Conservation (phyloP, 2,329 filamentous ascomycete species). For the Curvularia spicifera region DNA sequence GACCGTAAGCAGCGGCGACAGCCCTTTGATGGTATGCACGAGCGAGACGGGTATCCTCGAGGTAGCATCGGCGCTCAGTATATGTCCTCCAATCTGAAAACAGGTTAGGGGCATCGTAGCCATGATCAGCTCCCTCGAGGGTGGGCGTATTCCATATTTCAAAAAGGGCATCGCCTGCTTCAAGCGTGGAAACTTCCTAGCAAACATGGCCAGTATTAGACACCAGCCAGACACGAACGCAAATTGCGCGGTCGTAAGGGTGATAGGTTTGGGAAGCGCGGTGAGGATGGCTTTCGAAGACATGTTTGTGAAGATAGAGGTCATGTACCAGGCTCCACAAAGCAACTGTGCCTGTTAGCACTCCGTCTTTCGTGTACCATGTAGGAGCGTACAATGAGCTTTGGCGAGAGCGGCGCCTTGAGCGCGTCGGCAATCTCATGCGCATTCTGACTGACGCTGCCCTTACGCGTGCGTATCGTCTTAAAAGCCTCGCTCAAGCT, state of each 20-base stretch:
- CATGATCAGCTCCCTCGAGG: conserved; percentile 79
- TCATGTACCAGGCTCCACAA: conserved; percentile 92
- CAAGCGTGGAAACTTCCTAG: conserved; percentile 73
- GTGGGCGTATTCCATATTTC: conserved; percentile 80
- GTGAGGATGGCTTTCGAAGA: conserved; percentile 97
- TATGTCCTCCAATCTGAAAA: conserved; percentile 93
- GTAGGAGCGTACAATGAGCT: conserved; percentile 72
- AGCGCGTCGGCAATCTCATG: conserved; percentile 92
- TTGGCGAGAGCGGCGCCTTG: conserved; percentile 86
- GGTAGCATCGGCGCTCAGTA: conserved; percentile 91
- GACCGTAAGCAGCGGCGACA: conserved; percentile 95
- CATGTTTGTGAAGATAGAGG: conserved; percentile 94
- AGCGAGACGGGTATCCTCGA: conserved; percentile 94
- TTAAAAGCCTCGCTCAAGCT: conserved; percentile 88
- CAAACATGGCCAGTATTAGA: conserved; percentile 76
- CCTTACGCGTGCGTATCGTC: conserved; percentile 79
- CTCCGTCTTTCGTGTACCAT: conserved; percentile 12
- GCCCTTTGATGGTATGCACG: conserved; percentile 97
- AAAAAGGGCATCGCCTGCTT: conserved; percentile 77
- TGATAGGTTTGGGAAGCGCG: conserved; percentile 87
- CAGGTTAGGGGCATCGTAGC: conserved; percentile 89
- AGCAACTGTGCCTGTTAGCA: conserved; percentile 65
- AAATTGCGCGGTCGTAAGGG: conserved; percentile 92
- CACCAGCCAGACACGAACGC: conserved; percentile 90
- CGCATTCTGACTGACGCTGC: conserved; percentile 89